Base-by-base conservation (phyloP, 2,329 filamentous ascomycete genomes). In the Atkinsonella hypoxylon region DNA sequence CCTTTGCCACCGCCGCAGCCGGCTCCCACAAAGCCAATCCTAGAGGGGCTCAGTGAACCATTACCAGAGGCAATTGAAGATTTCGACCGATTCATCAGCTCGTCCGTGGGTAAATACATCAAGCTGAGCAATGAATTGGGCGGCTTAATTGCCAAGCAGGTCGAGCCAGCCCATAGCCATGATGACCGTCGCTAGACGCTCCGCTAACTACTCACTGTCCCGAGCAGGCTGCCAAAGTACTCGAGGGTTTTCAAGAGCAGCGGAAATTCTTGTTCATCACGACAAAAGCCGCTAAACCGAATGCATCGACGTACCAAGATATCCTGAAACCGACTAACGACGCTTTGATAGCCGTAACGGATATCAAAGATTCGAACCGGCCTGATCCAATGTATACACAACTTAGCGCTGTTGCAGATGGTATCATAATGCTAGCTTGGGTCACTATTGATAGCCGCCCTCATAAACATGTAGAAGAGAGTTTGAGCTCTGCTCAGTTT, bases 281-380 rank as follows among this genome's bases (percentile, higher is more conserved):
- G 1, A 91, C 87, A 49, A 93, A 90, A 72, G 85, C 93, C 20
- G 94, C 89, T 76, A 95, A 95, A 71, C 93, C 91, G 20, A 85
- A 93, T 56, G 75, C 85, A 56, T 66, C 66, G 12, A 73, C 79
- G 3, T 87, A 83, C 62, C 82, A 87, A 65, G 83, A 88, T 55
- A 78, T 96, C 18, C 75, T 97, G 57, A 89, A 90, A 60, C 89
- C 91, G 57, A 83, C 95, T 54, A 90, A 95, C 68, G 82, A 87
- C 54, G 82, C 85, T 50, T 84, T 95, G 56, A 82, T 85, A 61
- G 81, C 81, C 45, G 88, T 93, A 50, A 84, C 82, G 60, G 83
- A 87, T 56, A 79, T 95, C 61, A 85, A 88, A 65, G 89, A 96
- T 60, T 76, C 77, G 52, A 94, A 94, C 67, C 81, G 89, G 42